These are phyloP conservation scores for Colletotrichum lindemuthianum DNA, from an alignment of 2,329 filamentous ascomycete species.

Conservation along the genomic window DNA sequence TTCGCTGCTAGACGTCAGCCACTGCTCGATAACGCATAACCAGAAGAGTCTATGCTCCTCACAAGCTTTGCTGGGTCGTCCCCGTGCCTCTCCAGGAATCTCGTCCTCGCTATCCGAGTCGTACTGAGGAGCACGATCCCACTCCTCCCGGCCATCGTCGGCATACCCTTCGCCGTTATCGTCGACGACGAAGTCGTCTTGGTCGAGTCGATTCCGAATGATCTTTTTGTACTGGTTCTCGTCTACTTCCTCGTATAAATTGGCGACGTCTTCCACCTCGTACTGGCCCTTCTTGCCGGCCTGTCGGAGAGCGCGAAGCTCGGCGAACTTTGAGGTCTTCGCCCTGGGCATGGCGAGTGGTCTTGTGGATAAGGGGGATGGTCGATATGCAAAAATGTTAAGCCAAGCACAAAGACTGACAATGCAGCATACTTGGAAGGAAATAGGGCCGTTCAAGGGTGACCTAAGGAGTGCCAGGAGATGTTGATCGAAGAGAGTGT, in stretches of 20 bases:
- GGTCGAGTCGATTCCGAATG: slow-evolving; percentile 85
- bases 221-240: slow-evolving; percentile 98
- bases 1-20: slow-evolving; percentile 69
- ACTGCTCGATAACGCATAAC: not conserved
- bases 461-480: no score
- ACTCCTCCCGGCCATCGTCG: slow-evolving; percentile 95
- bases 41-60: slow-evolving; percentile 38
- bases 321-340: slow-evolving; percentile 69
- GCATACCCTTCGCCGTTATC: slow-evolving; percentile 98
- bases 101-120: slow-evolving; percentile 82
- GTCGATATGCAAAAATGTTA: not conserved
- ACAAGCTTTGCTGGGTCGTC: slow-evolving; percentile 63
- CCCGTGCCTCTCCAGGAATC: slow-evolving; percentile 55
- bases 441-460: not conserved
- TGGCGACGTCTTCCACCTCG: slow-evolving; percentile 83
- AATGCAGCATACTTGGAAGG: not conserved
- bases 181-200: slow-evolving; percentile 98
- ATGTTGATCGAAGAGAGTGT: no score
- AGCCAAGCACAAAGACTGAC: not conserved
- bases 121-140: slow-evolving; percentile 76
- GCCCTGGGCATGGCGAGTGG: slow-evolving; percentile 53
- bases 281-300: slow-evolving; percentile 93
- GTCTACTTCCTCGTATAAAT: slow-evolving; percentile 95
- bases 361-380: not conserved
- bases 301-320: slow-evolving; percentile 84